These are phyloP conservation scores for Curvularia spicifera DNA, from an alignment of 2,329 filamentous ascomycete species.

Conservation along the genomic window DNA sequence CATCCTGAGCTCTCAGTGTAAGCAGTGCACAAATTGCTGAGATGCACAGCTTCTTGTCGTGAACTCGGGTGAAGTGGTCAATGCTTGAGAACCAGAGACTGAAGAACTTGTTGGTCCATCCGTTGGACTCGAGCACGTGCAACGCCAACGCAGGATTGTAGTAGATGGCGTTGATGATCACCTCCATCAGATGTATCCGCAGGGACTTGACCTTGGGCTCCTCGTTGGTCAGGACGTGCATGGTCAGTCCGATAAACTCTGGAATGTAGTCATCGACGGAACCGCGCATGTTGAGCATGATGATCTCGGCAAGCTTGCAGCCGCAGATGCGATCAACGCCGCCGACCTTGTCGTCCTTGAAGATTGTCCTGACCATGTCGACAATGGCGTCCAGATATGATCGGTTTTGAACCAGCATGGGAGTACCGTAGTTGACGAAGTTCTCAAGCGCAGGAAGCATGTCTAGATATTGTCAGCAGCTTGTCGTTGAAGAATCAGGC, in stretches of 20 bases:
- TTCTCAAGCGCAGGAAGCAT: slow-evolving; percentile 99
- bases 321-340: slow-evolving; percentile 95
- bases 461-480: slow-evolving; percentile 57
- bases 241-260: slow-evolving; percentile 87
- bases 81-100: slow-evolving; percentile 98
- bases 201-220: slow-evolving; percentile 91
- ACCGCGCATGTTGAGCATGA: slow-evolving; percentile 93
- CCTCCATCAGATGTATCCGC: slow-evolving; percentile 96
- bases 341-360: slow-evolving; percentile 87
- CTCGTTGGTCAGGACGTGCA: slow-evolving; percentile 76
- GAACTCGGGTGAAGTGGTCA: slow-evolving; percentile 88
- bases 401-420: slow-evolving; percentile 80
- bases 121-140: slow-evolving; percentile 85
- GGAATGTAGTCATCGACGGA: slow-evolving; percentile 87
- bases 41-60: slow-evolving; percentile 98
- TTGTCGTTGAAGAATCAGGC: not conserved
- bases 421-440: slow-evolving; percentile 90
- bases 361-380: slow-evolving; percentile 95
- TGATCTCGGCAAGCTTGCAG: slow-evolving; percentile 94
- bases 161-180: slow-evolving; percentile 97
- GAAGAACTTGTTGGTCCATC: slow-evolving; percentile 99
- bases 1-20: slow-evolving; percentile 76
- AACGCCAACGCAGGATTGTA: slow-evolving; percentile 90
- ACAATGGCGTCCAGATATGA: slow-evolving; percentile 87
- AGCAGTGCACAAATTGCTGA: slow-evolving; percentile 89